Evolutionary conservation across 1,284 basidiomycete genomes (phyloP), one percentile per base, ranked within the genome.

Genomic region (Ganoderma leucocontextum): DNA sequence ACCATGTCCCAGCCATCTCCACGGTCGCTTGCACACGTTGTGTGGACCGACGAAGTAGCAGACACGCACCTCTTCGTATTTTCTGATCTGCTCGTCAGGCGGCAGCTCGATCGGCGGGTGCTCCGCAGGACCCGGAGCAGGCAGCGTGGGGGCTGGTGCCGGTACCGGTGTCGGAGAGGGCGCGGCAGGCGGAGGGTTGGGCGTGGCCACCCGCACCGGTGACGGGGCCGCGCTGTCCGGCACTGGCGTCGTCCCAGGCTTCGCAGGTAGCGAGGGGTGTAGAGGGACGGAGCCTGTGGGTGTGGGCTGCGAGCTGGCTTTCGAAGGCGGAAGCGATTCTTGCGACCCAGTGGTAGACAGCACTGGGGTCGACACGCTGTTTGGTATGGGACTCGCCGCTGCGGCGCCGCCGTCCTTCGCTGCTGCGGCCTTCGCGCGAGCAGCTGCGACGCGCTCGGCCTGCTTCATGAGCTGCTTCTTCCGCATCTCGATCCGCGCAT

Each of bases 211-310:
- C 41, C 80, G 74, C 63, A 68, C 71, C 17, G 77, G 75, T 9
- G 69, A 69, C 19, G 74, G 62, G 15, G 63, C 65, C 17, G 70
- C 65, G 17, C 65, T 70, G 29, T 76, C 75, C 6, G 68, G 67
- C 9, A 58, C 62, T 13, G 81, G 75, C 4, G 78, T 75, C 17
- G 83, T 78, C 33, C 82, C 80, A 60, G 85, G 85, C 70, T 84
- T 78, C 64, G 84, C 85, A 35, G 91, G 91, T 38, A 92, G 79
- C 2, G 91, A 91, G 2, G 90, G 91, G 72, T 92, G 91, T 52
- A 91, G 79, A 0, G 86, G 83, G 1, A 87, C 41, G 29, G 74
- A 66, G 33, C 77, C 59, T 4, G 70, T 70, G 6, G 74, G 60
- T 25, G 78, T 9, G 44, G 44, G 9, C 44, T 22, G 71, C 71